Evolutionary conservation across 2,329 filamentous ascomycete species (phyloP).

Genomic region (Aspergillus texensis): DNA sequence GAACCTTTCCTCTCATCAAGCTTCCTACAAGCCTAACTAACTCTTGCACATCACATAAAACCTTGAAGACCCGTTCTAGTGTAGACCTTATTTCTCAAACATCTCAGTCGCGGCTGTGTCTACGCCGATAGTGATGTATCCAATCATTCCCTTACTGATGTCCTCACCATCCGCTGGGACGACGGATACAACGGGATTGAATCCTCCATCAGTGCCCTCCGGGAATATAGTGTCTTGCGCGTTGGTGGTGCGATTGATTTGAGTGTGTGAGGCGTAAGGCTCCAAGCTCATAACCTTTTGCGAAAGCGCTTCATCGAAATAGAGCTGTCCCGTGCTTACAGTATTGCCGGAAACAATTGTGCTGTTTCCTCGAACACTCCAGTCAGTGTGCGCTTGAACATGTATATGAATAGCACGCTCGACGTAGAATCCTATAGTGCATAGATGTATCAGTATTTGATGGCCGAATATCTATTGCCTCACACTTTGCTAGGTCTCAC

Average conservation of each 20-base stretch:
- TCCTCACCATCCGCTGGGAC: slow-evolving; percentile 38
- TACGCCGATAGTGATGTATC: slow-evolving; percentile 41
- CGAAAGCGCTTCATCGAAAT: slow-evolving; percentile 32
- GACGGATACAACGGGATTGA: slow-evolving; percentile 34
- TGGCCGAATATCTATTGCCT: background rate
- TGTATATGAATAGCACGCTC: slow-evolving; percentile 52
- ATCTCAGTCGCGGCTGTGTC: slow-evolving; percentile 26
- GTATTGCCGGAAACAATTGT: slow-evolving; percentile 31
- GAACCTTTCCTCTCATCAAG: background rate
- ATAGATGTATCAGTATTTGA: background rate
- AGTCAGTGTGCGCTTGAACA: slow-evolving; percentile 45
- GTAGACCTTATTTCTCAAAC: background rate
- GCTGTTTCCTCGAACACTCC: slow-evolving; percentile 27
- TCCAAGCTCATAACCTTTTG: slow-evolving; percentile 37
- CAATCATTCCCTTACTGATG: slow-evolving; percentile 39
- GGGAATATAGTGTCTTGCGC: slow-evolving; percentile 16
- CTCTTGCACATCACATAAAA: background rate
- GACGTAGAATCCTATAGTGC: slow-evolving; percentile 40
- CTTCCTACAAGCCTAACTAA: background rate
- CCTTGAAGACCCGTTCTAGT: too few species aligned
- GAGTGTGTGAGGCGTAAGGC: slow-evolving; percentile 37
- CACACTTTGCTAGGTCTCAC: slow-evolving; percentile 14
- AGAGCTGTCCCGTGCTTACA: slow-evolving; percentile 38
- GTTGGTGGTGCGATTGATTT: slow-evolving; percentile 42
- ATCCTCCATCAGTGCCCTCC: slow-evolving; percentile 26